phyloP scores from a whole-genome alignment of 1,284 basidiomycete species.

The Agaricales sp. region DNA sequence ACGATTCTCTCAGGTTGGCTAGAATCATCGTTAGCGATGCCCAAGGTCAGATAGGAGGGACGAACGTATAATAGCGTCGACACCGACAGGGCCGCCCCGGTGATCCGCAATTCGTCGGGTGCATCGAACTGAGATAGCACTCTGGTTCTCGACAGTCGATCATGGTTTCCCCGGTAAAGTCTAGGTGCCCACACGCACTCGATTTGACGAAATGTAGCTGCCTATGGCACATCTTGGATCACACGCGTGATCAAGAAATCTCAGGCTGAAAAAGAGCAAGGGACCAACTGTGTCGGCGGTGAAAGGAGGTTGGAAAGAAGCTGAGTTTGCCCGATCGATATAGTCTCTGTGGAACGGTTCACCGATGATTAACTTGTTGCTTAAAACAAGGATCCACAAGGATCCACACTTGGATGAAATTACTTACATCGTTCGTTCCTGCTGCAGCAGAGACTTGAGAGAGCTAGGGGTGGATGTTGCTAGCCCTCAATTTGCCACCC shows the following conservation, averaged over 20 bases:
- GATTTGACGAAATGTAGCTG: conserved; percentile 42
- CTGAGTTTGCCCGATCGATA: background rate
- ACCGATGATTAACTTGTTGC: background rate
- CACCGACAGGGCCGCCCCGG: conserved; percentile 33
- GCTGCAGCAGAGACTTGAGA: background rate
- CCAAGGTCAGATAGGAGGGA: background rate
- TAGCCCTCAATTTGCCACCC: background rate
- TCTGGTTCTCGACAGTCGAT: conserved; percentile 39
- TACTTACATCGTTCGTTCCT: background rate
- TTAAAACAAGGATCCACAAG: background rate
- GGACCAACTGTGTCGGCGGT: conserved; percentile 39
- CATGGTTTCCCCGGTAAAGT: conserved; percentile 34
- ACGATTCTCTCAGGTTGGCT: too few species aligned
- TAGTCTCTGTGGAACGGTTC: background rate
- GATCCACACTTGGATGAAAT: background rate
- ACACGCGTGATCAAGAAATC: background rate
- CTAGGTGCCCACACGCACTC: conserved; percentile 42
- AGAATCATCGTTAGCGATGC: too few species aligned
- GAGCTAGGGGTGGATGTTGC: background rate
- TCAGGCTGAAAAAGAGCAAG: conserved; percentile 10
- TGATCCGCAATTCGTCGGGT: conserved; percentile 35
- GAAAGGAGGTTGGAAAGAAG: conserved; percentile 35
- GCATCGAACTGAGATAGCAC: conserved; percentile 39
- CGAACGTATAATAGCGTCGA: conserved; percentile 37
- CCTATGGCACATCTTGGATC: conserved; percentile 49